Conservation (phyloP, 2,329 filamentous ascomycete species). For the Aspergillus transmontanensis region DNA sequence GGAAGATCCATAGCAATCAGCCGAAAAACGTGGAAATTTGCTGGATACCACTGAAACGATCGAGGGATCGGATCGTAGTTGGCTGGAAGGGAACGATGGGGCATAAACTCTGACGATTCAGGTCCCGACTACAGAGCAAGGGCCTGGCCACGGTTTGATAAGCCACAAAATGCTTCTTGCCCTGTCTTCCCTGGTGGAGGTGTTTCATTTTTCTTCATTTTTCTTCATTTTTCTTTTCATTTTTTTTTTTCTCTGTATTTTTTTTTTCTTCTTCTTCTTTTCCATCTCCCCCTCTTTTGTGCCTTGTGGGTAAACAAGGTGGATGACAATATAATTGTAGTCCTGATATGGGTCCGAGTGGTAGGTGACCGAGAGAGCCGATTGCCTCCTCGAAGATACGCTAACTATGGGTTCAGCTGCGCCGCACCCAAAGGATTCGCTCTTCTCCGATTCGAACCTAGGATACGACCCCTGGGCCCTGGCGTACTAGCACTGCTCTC, state of each 20-base stretch:
- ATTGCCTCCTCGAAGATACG: neutral
- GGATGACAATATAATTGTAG: neutral
- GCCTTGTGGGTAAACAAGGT: neutral
- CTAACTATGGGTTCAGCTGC: constrained; percentile 6
- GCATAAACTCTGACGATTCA: constrained; percentile 9
- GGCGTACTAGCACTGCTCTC: neutral
- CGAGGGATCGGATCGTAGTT: constrained; percentile 15
- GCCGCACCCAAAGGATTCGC: constrained; percentile 5
- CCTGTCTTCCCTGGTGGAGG: neutral
- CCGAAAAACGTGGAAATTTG: constrained; percentile 4
- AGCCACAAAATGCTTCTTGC: neutral
- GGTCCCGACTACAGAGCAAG: neutral
- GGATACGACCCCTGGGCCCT: neutral
- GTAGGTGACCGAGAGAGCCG: neutral
- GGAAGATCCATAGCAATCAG: constrained; percentile 1
- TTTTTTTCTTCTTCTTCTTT: neutral
- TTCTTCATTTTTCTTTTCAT: neutral
- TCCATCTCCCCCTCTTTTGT: neutral
- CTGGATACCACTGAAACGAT: constrained; percentile 4
- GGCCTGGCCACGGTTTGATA: neutral
- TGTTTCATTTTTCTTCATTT: neutral
- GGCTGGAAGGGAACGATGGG: constrained; percentile 16
- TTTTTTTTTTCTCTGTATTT: neutral
- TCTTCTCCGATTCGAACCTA: constrained; percentile 1
- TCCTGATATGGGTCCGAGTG: neutral